Percentiles rank a stretch among this genome's conserved stretches.
Conservation (phyloP, 139 green algal genomes). For the Coelastrella sp. region DNA sequence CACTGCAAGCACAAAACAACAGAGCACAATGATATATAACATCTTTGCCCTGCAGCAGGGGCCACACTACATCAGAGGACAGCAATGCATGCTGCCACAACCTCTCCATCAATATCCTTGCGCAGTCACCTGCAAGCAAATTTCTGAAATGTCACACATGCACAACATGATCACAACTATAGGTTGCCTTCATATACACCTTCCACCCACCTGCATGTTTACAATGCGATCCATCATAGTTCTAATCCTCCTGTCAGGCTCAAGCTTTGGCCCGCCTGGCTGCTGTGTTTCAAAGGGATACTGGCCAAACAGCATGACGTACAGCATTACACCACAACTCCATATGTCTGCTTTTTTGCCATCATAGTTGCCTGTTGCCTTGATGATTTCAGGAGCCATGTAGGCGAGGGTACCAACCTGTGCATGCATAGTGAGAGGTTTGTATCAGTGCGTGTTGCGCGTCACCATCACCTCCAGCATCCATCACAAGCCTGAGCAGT, state of each 20-base stretch:
- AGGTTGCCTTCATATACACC: neutral
- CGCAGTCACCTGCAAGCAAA: no score
- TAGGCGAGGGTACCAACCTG: constrained; percentile 82
- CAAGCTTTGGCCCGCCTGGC: constrained; percentile 42
- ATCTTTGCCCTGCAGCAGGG: no score
- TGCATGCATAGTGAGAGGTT: neutral
- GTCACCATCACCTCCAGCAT: no score
- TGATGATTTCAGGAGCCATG: constrained; percentile 94
- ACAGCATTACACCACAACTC: constrained; percentile 96
- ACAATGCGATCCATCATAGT: constrained; percentile 68
- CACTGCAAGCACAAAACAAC: constrained; percentile 31
- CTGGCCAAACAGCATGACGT: constrained; percentile 94
- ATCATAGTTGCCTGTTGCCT: constrained; percentile 69
- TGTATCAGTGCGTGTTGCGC: no score
- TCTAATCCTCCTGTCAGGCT: constrained; percentile 49
- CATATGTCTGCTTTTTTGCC: constrained; percentile 84
- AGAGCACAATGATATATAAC: neutral
- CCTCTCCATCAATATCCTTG: no score
- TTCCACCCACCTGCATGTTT: constrained; percentile 55
- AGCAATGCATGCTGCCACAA: no score
- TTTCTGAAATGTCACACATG: no score
- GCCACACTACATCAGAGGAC: no score
- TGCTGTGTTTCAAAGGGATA: constrained; percentile 94
- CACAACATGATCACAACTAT: constrained; percentile 15
- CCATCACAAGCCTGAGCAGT: no score